Percentiles rank a stretch among this genome's conserved stretches.
phyloP scores from a whole-genome alignment of 441 rosid genomes.

The Aleurites moluccanus region DNA sequence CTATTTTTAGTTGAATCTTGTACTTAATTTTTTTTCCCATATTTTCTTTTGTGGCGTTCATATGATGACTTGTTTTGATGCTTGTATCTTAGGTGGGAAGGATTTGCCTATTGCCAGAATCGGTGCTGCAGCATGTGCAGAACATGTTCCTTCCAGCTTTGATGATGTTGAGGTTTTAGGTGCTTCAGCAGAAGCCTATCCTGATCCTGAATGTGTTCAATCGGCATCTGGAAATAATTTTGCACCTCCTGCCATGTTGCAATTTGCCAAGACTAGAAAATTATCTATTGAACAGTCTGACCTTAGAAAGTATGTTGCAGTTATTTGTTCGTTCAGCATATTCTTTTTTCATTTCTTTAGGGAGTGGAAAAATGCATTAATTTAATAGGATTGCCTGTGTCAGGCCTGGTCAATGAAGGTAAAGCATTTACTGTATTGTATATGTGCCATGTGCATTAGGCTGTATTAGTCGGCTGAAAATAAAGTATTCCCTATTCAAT shows the following conservation, averaged over 20 bases:
- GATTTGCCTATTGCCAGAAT: conserved; percentile 33
- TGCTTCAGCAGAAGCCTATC: conserved; percentile 47
- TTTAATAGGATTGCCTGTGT: not conserved
- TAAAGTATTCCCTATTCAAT: not conserved
- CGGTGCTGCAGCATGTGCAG: conserved; percentile 42
- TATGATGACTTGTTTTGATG: conserved; percentile 22
- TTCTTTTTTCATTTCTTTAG: conserved; percentile 10
- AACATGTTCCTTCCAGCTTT: conserved; percentile 39
- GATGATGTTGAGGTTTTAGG: conserved; percentile 54
- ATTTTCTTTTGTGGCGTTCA: conserved; percentile 2
- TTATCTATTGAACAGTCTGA: conserved; percentile 88
- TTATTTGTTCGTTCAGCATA: conserved; percentile 6
- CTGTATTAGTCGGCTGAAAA: not conserved
- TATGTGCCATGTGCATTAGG: not conserved
- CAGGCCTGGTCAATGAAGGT: not conserved
- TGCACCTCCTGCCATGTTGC: conserved; percentile 68
- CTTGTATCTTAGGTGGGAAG: conserved; percentile 46
- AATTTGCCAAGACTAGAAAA: conserved; percentile 93
- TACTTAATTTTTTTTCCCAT: not conserved
- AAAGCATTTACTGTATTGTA: conserved; percentile 3
- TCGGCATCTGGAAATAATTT: conserved; percentile 64
- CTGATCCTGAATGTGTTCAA: conserved; percentile 72
- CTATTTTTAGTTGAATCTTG: not conserved
- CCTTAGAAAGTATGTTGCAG: conserved; percentile 66
- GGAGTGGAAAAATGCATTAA: not conserved